Conservation (phyloP, 2,329 filamentous ascomycete species). For the Exophiala calicioides region DNA sequence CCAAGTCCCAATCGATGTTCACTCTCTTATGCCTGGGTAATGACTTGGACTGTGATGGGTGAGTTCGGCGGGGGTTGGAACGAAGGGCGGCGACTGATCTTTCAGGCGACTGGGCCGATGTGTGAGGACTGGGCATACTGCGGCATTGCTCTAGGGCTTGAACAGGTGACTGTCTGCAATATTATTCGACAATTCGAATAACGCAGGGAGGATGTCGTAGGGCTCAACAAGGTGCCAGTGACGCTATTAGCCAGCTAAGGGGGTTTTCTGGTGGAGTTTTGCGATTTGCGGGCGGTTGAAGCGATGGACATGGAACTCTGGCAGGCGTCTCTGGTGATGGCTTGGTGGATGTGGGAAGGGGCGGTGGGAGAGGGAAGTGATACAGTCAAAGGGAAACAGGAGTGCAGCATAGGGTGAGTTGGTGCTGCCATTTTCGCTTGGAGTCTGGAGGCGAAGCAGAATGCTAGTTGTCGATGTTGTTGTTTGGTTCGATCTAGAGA, state of each 20-base stretch:
- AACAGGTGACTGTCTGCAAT: too few relatives aligned
- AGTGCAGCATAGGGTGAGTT: conserved; percentile 1
- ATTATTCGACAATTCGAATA: too few relatives aligned
- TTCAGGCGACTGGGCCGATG: conserved; percentile 21
- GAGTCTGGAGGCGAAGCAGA: not conserved
- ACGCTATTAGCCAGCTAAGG: too few relatives aligned
- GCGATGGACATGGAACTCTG: too few relatives aligned
- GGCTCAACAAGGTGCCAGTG: too few relatives aligned
- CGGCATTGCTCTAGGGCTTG: conserved; percentile 24
- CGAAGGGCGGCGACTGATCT: conserved; percentile 15
- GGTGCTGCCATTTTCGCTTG: conserved; percentile 16
- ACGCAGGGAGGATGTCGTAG: too few relatives aligned
- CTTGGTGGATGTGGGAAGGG: not conserved
- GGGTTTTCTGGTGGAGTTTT: too few relatives aligned
- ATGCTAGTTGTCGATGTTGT: conserved; percentile 3
- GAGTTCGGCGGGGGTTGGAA: conserved; percentile 14
- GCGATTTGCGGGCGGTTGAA: too few relatives aligned
- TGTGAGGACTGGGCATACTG: conserved; percentile 17
- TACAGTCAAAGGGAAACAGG: conserved; percentile 2
- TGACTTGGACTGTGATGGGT: conserved; percentile 22
- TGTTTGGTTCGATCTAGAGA: conserved; percentile 27
- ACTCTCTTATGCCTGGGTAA: conserved; percentile 22
- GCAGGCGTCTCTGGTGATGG: conserved; percentile 1
- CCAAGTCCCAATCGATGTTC: conserved; percentile 14
- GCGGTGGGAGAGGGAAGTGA: conserved; percentile 7